phyloP scores from a whole-genome alignment of 2,329 filamentous ascomycete genomes.

The Ceratocystis destructans region DNA sequence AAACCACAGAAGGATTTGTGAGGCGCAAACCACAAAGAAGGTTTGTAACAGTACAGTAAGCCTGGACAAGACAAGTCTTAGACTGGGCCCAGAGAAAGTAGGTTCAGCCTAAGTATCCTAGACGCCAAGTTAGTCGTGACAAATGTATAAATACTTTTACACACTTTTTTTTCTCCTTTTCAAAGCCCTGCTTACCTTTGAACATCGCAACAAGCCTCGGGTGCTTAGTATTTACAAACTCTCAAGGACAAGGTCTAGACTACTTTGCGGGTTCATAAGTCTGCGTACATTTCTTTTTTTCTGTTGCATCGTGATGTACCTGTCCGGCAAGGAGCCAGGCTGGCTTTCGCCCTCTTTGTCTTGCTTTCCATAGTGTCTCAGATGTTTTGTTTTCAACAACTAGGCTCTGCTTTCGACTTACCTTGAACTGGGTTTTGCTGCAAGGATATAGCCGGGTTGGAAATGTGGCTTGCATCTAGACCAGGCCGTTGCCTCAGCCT shows the following conservation, averaged over 20 bases:
- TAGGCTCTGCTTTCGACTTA: not conserved
- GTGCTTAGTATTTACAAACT: too few relatives aligned
- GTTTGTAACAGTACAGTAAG: too few relatives aligned
- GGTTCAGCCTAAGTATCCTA: too few relatives aligned
- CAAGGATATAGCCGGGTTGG: not conserved
- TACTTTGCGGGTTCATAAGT: too few relatives aligned
- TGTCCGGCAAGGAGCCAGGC: not conserved
- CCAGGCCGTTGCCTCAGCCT: not conserved
- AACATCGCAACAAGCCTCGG: too few relatives aligned
- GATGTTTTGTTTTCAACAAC: not conserved
- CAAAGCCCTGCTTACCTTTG: not conserved
- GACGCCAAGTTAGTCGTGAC: not conserved
- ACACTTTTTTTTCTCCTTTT: conserved; percentile 6
- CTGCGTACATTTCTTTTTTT: not conserved
- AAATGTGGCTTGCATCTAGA: not conserved
- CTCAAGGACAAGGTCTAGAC: too few relatives aligned
- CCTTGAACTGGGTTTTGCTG: not conserved
- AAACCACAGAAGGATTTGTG: not conserved
- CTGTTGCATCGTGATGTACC: not conserved
- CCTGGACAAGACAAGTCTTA: too few relatives aligned
- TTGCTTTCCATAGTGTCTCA: not conserved
- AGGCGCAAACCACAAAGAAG: not conserved
- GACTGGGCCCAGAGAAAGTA: too few relatives aligned
- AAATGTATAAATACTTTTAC: conserved; percentile 1
- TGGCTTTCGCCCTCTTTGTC: not conserved